Evolutionary conservation across 257 asterid species (phyloP), one percentile per base, ranked within the genome.

Genomic region (Mentha longifolia): DNA sequence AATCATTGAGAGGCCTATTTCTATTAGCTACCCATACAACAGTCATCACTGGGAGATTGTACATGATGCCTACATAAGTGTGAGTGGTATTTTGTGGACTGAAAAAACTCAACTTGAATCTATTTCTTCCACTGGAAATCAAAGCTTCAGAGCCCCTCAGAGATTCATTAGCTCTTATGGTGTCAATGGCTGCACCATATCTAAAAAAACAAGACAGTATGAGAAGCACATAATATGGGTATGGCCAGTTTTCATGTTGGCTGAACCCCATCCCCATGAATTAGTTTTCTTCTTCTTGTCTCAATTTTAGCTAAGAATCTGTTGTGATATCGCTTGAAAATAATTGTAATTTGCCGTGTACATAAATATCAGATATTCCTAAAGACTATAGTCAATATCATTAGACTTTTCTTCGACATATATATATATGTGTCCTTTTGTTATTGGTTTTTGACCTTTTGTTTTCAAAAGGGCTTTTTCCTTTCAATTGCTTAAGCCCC

Each of bases 51-150:
- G 39, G 73, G 37, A 50, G 49, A 43, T 57, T 56, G 42, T 50
- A 85, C 89, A 86, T 81, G 61, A 87, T 77, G 10, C 91, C 94
- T 14, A 82, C 76, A 14, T 85, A 87, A 30, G 20, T 5, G 20
- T 15, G 56, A 49, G 3, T 49, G 56, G 11, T n/a, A 14, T 49
- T 49, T 49, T n/a, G 56, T 6, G 56, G 56, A 19, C 25, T 49
- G 56, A 42, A 42, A 42, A 42, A 42, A 42, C 47, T 42, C 14
- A 42, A 11, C 14, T 42, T 42, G 47, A 42, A 49, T n/a, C 20
- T 65, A 9, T 63, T 12, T 13, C 66, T 82, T n/a, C n/a, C n/a
- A 2, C 37, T 13, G 19, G 92, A 85, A 60, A 78, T 17, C 39
- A 87, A 50, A 54, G 35, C 25, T 15, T 70, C 82, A 30, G 90